A percentile compares a stretch with the other conserved stretches of the same genome.
phyloP scores from a whole-genome alignment of 2,329 filamentous ascomycete genomes.

The Cadophora malorum region DNA sequence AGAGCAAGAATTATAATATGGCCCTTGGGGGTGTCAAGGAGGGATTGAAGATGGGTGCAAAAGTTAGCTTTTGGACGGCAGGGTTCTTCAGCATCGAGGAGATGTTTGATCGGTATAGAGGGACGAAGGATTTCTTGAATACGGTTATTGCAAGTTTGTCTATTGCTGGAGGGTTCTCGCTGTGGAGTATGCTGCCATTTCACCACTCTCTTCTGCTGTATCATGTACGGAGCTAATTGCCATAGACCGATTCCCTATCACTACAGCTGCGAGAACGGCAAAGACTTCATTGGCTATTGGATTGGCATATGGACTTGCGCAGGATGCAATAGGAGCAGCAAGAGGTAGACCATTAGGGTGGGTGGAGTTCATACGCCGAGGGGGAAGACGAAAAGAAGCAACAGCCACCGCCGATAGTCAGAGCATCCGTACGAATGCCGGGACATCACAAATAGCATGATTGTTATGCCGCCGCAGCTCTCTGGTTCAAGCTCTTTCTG shows the following conservation, averaged over 20 bases:
- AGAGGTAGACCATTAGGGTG: constrained; percentile 75
- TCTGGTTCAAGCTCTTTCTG: constrained; percentile 12
- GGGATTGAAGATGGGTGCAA: constrained; percentile 75
- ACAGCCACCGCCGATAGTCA: constrained; percentile 15
- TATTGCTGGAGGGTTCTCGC: constrained; percentile 84
- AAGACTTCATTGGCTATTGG: constrained; percentile 81
- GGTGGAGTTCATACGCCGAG: constrained; percentile 65
- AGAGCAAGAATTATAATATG: constrained; percentile 92
- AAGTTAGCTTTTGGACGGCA: constrained; percentile 74
- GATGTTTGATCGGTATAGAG: constrained; percentile 76
- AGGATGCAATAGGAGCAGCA: constrained; percentile 74
- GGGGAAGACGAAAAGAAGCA: constrained; percentile 44
- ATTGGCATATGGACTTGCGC: constrained; percentile 77
- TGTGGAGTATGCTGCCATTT: constrained; percentile 70
- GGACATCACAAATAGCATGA: constrained; percentile 1
- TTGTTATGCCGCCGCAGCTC: constrained; percentile 8
- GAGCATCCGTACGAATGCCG: background rate
- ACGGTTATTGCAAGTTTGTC: constrained; percentile 84
- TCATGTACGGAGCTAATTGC: constrained; percentile 14
- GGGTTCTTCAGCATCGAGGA: constrained; percentile 85
- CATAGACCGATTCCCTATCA: constrained; percentile 78
- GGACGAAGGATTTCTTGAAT: constrained; percentile 76
- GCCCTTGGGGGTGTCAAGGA: constrained; percentile 80
- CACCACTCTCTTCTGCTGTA: constrained; percentile 12
- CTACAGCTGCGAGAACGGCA: constrained; percentile 78